A percentile compares a stretch with the other conserved stretches of the same genome.
Evolutionary conservation across 225 moss, liverwort and hornwort genomes (phyloP).

Genomic region (Straminergon stramineum): DNA sequence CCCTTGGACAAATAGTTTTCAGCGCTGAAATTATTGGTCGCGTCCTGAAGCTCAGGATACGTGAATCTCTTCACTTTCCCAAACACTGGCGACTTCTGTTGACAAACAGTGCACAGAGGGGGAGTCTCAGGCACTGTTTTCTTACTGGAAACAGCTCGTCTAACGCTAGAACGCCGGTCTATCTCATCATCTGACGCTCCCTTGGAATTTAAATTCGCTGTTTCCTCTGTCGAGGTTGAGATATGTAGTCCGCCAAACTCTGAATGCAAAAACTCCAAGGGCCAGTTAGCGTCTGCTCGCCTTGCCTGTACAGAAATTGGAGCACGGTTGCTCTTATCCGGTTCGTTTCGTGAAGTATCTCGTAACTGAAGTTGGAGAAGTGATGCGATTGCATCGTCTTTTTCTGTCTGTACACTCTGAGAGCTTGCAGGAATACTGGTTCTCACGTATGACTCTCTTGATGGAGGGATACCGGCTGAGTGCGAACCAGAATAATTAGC

Average conservation of each 20-base stretch:
- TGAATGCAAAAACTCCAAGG: constrained; percentile 6
- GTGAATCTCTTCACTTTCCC: constrained; percentile 38
- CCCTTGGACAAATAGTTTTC: constrained; percentile 65
- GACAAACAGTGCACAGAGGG: constrained; percentile 47
- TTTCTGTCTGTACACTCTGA: background rate
- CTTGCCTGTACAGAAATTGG: constrained; percentile 35
- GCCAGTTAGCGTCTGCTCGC: constrained; percentile 17
- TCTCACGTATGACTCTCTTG: constrained; percentile 1
- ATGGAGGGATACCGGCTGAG: background rate
- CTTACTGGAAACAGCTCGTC: constrained; percentile 6
- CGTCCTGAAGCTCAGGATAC: constrained; percentile 36
- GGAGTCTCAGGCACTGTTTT: constrained; percentile 16
- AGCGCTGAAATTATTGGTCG: constrained; percentile 35
- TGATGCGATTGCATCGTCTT: background rate
- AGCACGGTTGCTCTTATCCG: background rate
- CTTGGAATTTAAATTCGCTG: background rate
- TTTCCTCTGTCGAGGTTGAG: background rate
- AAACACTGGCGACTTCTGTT: constrained; percentile 48
- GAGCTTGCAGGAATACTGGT: background rate
- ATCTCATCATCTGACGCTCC: background rate
- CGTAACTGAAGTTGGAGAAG: constrained; percentile 8
- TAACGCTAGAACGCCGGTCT: background rate
- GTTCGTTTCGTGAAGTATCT: background rate
- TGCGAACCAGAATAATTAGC: background rate
- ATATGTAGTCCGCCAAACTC: constrained; percentile 10